phyloP scores from a whole-genome alignment of 2,329 filamentous ascomycete species.

The Colletotrichum ledebouriae region DNA sequence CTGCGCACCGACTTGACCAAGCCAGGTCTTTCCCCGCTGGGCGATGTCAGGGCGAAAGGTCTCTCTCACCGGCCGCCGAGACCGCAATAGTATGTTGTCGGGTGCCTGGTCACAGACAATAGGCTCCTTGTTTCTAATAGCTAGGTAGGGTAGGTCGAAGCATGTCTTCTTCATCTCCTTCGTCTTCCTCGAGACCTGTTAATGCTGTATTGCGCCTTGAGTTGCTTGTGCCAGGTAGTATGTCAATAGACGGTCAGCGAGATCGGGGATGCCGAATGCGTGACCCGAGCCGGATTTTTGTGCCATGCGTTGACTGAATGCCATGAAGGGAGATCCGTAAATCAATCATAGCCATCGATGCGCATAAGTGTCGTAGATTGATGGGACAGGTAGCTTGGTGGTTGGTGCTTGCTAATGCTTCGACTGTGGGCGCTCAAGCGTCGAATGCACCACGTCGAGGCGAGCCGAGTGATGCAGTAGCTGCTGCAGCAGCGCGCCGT shows the following conservation, averaged over 20 bases:
- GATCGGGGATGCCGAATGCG: neutral
- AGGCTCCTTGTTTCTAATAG: neutral
- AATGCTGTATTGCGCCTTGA: neutral
- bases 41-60: slow-evolving; percentile 38
- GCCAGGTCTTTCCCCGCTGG: slow-evolving; percentile 29
- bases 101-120: slow-evolving; percentile 5
- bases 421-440: slow-evolving; percentile 24
- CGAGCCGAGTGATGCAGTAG: slow-evolving; percentile 7
- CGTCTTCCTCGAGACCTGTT: neutral
- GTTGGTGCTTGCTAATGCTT: slow-evolving; percentile 27
- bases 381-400: slow-evolving; percentile 10
- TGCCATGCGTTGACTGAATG: slow-evolving; percentile 8
- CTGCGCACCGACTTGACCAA: slow-evolving; percentile 34
- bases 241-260: neutral
- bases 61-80: slow-evolving; percentile 16
- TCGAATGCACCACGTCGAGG: slow-evolving; percentile 11
- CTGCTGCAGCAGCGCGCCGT: neutral
- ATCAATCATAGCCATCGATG: slow-evolving; percentile 4
- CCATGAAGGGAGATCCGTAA: neutral
- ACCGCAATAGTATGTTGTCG: neutral
- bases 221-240: neutral
- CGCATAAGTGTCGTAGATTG: slow-evolving; percentile 7
- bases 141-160: slow-evolving; percentile 1
- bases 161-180: slow-evolving; percentile 1
- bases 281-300: neutral